Evolutionary conservation across 257 asterid genomes (phyloP).

Genomic region (Solanum pinnatisectum): DNA sequence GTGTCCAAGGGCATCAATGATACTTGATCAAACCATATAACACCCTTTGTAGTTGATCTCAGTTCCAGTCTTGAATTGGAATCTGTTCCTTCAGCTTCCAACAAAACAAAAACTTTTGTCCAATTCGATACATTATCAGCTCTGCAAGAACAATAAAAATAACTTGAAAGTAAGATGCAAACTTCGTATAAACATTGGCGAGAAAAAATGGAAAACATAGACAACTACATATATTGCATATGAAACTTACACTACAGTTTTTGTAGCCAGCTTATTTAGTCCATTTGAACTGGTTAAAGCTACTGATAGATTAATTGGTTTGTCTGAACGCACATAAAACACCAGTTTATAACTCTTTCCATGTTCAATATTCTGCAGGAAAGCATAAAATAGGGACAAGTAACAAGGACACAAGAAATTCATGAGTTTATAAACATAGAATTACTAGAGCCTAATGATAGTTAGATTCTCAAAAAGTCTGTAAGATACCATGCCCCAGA

Average conservation of each 20-base stretch:
- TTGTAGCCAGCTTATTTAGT: conserved; percentile 44
- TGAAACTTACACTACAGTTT: conserved; percentile 45
- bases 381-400: neutral
- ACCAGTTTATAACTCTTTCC: conserved; percentile 76
- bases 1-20: conserved; percentile 91
- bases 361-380: conserved; percentile 68
- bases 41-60: conserved; percentile 57
- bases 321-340: conserved; percentile 56
- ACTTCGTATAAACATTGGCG: neutral
- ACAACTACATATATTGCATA: neutral
- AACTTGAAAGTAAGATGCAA: neutral
- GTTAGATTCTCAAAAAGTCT: neutral
- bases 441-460: neutral
- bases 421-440: neutral
- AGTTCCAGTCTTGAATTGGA: conserved; percentile 71
- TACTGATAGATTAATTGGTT: conserved; percentile 42
- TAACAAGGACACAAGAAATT: neutral
- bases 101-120: conserved; percentile 57
- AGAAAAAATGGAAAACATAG: neutral
- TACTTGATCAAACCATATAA: conserved; percentile 94
- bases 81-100: conserved; percentile 59
- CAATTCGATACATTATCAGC: conserved; percentile 49
- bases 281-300: conserved; percentile 63
- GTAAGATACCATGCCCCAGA: conserved; percentile 89
- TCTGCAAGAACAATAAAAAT: conserved; percentile 30